Conservation (phyloP, 139 green algal species). For the Coelastrella sp. region DNA sequence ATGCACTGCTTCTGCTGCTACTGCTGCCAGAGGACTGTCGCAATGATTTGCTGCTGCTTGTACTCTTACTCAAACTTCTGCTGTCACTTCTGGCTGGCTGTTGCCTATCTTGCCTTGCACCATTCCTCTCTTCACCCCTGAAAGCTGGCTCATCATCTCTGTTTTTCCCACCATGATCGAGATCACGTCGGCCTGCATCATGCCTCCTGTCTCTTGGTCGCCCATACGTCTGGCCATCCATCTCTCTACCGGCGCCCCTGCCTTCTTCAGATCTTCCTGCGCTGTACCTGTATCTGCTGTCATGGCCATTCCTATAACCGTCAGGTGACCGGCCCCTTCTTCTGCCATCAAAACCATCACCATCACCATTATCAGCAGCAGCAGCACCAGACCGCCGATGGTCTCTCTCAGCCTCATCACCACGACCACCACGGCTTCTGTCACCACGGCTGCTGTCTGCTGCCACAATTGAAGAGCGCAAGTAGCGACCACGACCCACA, state of each 20-base stretch:
- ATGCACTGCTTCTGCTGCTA: not conserved
- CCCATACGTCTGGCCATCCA: too few species aligned
- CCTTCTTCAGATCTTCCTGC: too few species aligned
- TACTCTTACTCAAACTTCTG: not conserved
- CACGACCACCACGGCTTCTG: too few species aligned
- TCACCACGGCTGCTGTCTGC: not conserved
- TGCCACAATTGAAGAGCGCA: not conserved
- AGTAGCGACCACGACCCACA: not conserved
- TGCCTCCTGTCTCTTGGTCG: too few species aligned
- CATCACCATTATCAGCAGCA: too few species aligned
- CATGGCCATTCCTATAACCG: not conserved
- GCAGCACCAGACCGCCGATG: too few species aligned
- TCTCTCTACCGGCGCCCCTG: too few species aligned
- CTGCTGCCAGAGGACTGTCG: too few species aligned
- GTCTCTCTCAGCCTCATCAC: too few species aligned
- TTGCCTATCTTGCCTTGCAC: not conserved
- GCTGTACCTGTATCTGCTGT: not conserved
- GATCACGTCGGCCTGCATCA: too few species aligned
- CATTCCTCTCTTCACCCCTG: not conserved
- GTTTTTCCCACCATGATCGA: not conserved
- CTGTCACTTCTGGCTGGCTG: constrained; percentile 9
- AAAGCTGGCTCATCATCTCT: not conserved
- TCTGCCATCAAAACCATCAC: too few species aligned
- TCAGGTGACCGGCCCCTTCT: not conserved
- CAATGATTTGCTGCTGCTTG: not conserved